These are phyloP conservation scores for Mycena vitilis DNA, from an alignment of 768 basidiomycete genomes.

Conservation along the genomic window DNA sequence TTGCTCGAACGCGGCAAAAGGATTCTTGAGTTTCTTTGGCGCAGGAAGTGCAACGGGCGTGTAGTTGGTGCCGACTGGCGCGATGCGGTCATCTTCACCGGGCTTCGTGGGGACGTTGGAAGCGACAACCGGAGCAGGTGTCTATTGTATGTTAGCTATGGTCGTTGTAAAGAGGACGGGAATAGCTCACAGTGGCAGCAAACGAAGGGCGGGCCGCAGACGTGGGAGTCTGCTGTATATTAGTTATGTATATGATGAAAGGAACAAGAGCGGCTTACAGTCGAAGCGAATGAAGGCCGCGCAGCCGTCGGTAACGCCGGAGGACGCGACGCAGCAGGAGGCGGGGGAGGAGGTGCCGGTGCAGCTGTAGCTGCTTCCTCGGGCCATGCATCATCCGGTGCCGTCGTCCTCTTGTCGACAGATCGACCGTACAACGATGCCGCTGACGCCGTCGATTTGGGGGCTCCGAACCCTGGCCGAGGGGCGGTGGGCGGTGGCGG, in stretches of 20 bases:
- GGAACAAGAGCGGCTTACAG: slow-evolving; percentile 38
- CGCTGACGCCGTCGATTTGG: slow-evolving; percentile 53
- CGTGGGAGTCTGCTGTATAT: slow-evolving; percentile 35
- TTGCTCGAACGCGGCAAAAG: slow-evolving; percentile 73
- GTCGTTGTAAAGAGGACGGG: not conserved
- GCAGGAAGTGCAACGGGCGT: slow-evolving; percentile 86
- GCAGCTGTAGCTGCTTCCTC: slow-evolving; percentile 55
- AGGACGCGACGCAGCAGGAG: slow-evolving; percentile 60
- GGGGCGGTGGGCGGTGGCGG: slow-evolving; percentile 55
- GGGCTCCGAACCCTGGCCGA: slow-evolving; percentile 60
- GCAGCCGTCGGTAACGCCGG: slow-evolving; percentile 56
- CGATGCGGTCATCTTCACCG: slow-evolving; percentile 84
- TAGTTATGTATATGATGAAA: not conserved
- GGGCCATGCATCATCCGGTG: slow-evolving; percentile 70
- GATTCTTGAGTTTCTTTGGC: slow-evolving; percentile 90
- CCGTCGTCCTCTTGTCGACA: slow-evolving; percentile 48
- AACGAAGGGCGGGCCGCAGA: slow-evolving; percentile 55
- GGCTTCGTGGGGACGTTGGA: slow-evolving; percentile 74
- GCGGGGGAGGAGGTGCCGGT: slow-evolving; percentile 54
- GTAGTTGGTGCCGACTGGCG: slow-evolving; percentile 87
- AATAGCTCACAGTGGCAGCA: slow-evolving; percentile 46
- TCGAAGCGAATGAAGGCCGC: slow-evolving; percentile 55
- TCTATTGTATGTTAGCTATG: slow-evolving; percentile 13
- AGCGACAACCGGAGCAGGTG: slow-evolving; percentile 51
- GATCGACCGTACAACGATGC: slow-evolving; percentile 56